phyloP scores from a whole-genome alignment of 2,329 filamentous ascomycete genomes.

The Helminthosporium solani region DNA sequence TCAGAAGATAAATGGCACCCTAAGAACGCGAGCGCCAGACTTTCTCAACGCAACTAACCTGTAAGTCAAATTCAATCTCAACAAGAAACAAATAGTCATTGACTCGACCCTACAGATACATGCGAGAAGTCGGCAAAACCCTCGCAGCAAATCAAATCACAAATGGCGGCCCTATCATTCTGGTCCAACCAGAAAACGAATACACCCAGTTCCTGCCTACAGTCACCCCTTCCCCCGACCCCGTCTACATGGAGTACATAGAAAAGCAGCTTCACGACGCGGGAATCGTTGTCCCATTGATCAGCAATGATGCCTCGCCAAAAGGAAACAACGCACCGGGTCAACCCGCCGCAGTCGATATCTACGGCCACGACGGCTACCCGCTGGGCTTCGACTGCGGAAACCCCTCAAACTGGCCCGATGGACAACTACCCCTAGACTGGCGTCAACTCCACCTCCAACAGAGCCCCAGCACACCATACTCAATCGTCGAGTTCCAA shows the following conservation, averaged over 20 bases:
- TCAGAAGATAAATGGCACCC: slow-evolving; percentile 63
- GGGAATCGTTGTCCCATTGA: slow-evolving; percentile 71
- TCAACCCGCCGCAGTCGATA: slow-evolving; percentile 58
- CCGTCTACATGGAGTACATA: slow-evolving; percentile 69
- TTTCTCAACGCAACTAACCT: slow-evolving; percentile 68
- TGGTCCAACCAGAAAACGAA: slow-evolving; percentile 81
- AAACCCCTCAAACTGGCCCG: slow-evolving; percentile 63
- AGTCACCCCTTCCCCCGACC: slow-evolving; percentile 61
- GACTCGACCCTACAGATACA: slow-evolving; percentile 52
- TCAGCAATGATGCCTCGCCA: slow-evolving; percentile 70
- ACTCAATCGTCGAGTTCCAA: slow-evolving; percentile 68
- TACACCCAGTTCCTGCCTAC: slow-evolving; percentile 58
- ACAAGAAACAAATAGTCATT: slow-evolving; percentile 1
- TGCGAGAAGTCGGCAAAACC: slow-evolving; percentile 60
- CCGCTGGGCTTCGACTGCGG: slow-evolving; percentile 62
- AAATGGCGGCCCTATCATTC: slow-evolving; percentile 75
- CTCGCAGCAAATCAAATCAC: slow-evolving; percentile 79
- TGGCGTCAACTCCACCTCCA: slow-evolving; percentile 56
- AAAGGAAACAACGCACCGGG: slow-evolving; percentile 65
- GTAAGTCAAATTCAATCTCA: slow-evolving; percentile 42
- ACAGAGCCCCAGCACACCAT: slow-evolving; percentile 66
- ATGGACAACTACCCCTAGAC: slow-evolving; percentile 56
- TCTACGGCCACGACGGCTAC: slow-evolving; percentile 68
- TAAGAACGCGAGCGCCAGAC: slow-evolving; percentile 63
- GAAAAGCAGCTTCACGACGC: slow-evolving; percentile 66